These are phyloP conservation scores for Ogataea methylovora DNA, from an alignment of 805 yeast species.

Conservation along the genomic window DNA sequence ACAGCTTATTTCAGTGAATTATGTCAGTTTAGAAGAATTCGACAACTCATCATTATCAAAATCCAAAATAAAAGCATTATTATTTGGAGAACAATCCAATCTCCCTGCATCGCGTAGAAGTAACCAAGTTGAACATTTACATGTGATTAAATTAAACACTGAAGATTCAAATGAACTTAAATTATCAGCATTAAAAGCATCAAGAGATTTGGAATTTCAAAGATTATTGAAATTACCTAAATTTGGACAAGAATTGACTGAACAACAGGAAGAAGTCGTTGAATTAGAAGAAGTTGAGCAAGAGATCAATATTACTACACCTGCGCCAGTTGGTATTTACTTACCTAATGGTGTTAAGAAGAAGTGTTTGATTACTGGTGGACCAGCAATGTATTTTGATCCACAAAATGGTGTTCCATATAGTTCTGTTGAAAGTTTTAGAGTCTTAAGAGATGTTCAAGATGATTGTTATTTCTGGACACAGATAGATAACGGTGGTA, in stretches of 20 bases:
- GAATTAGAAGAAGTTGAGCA: constrained; percentile 38
- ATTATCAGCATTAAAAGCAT: constrained; percentile 14
- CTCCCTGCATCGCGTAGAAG: constrained; percentile 46
- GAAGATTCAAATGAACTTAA: constrained; percentile 15
- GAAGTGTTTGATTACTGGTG: constrained; percentile 69
- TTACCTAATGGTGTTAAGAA: constrained; percentile 62
- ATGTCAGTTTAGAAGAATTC: constrained; percentile 46
- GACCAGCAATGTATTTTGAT: constrained; percentile 76
- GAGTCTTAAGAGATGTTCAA: constrained; percentile 46
- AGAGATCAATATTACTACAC: constrained; percentile 49
- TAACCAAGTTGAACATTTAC: constrained; percentile 40
- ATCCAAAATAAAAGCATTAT: constrained; percentile 26
- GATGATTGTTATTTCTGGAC: constrained; percentile 50
- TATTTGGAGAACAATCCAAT: constrained; percentile 58
- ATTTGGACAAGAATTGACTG: constrained; percentile 50
- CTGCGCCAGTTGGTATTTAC: constrained; percentile 68
- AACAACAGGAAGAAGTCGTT: constrained; percentile 32
- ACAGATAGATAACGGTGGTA: constrained; percentile 41
- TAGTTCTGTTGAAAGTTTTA: constrained; percentile 73
- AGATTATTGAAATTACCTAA: constrained; percentile 44
- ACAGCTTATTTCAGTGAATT: constrained; percentile 50
- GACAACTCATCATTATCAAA: constrained; percentile 20
- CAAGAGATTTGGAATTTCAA: constrained; percentile 28
- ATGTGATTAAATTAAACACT: constrained; percentile 19
- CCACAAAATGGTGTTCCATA: constrained; percentile 87